Evolutionary conservation across 805 yeast genomes (phyloP).

Genomic region (Kluyveromyces dobzhanskii): DNA sequence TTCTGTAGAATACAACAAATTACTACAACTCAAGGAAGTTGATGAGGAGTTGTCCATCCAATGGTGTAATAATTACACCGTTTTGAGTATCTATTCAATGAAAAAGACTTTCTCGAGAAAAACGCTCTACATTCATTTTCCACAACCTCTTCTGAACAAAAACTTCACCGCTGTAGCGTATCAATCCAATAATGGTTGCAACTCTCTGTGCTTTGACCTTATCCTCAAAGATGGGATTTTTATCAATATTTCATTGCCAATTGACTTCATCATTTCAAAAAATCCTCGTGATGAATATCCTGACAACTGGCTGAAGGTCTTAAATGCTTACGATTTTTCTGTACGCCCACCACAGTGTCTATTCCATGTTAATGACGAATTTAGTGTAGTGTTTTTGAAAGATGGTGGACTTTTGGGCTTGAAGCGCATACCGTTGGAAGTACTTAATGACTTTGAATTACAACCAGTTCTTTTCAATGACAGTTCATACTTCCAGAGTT

Average conservation of each 20-base stretch:
- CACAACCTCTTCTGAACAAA: slow-evolving; percentile 17
- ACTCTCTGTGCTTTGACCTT: slow-evolving; percentile 13
- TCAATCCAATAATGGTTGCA: slow-evolving; percentile 5
- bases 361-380: slow-evolving; percentile 36
- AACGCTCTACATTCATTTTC: slow-evolving; percentile 20
- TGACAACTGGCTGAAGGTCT: slow-evolving; percentile 54
- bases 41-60: slow-evolving; percentile 22
- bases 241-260: slow-evolving; percentile 17
- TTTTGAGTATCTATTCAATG: slow-evolving; percentile 19
- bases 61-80: slow-evolving; percentile 14
- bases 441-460: slow-evolving; percentile 15
- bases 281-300: slow-evolving; percentile 3
- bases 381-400: slow-evolving; percentile 49
- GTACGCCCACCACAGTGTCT: slow-evolving; percentile 48
- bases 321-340: slow-evolving; percentile 59
- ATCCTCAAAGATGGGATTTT: slow-evolving; percentile 22
- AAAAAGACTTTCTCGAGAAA: slow-evolving; percentile 13
- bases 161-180: slow-evolving; percentile 17
- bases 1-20: slow-evolving; percentile 1
- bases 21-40: slow-evolving; percentile 4
- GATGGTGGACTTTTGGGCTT: slow-evolving; percentile 75
- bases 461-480: slow-evolving; percentile 50
- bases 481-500: slow-evolving; percentile 35
- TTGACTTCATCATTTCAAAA: slow-evolving; percentile 14
- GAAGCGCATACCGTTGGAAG: slow-evolving; percentile 14